A percentile compares a stretch with the other conserved stretches of the same genome.
These are phyloP conservation scores for Claviceps sp. DNA, from an alignment of 2,329 filamentous ascomycete species.

Conservation along the genomic window DNA sequence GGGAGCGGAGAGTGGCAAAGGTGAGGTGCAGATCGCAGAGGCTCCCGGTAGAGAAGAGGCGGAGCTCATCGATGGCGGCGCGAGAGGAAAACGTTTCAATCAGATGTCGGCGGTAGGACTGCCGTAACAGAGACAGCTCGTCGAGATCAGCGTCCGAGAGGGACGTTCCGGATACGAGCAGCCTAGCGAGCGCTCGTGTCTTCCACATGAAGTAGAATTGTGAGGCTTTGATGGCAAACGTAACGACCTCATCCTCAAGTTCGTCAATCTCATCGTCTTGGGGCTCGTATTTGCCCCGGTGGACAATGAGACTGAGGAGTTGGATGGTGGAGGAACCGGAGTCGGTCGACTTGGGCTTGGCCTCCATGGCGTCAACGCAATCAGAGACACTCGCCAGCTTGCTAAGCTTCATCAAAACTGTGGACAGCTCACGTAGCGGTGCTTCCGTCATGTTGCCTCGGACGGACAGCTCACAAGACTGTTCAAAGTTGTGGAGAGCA, in stretches of 20 bases:
- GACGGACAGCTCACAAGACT: conserved; percentile 55
- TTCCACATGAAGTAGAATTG: conserved; percentile 97
- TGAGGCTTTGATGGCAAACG: conserved; percentile 60
- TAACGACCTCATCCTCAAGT: conserved; percentile 66
- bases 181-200: conserved; percentile 43
- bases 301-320: conserved; percentile 57
- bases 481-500: conserved; percentile 57
- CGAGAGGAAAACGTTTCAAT: conserved; percentile 56
- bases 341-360: conserved; percentile 33
- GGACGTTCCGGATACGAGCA: conserved; percentile 40
- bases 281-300: conserved; percentile 58
- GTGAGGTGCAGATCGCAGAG: conserved; percentile 73
- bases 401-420: conserved; percentile 64
- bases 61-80: conserved; percentile 62
- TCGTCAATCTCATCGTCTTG: conserved; percentile 58
- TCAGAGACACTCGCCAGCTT: conserved; percentile 71
- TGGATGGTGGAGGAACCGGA: conserved; percentile 44
- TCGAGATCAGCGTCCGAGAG: conserved; percentile 48
- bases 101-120: conserved; percentile 46
- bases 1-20: conserved; percentile 57
- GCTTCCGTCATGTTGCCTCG: conserved; percentile 55
- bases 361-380: conserved; percentile 62
- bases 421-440: conserved; percentile 56
- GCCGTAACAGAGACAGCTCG: conserved; percentile 40
- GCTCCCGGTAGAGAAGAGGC: conserved; percentile 60